These are phyloP conservation scores for Erodium trifolium DNA, from an alignment of 441 rosid species.

Conservation along the genomic window DNA sequence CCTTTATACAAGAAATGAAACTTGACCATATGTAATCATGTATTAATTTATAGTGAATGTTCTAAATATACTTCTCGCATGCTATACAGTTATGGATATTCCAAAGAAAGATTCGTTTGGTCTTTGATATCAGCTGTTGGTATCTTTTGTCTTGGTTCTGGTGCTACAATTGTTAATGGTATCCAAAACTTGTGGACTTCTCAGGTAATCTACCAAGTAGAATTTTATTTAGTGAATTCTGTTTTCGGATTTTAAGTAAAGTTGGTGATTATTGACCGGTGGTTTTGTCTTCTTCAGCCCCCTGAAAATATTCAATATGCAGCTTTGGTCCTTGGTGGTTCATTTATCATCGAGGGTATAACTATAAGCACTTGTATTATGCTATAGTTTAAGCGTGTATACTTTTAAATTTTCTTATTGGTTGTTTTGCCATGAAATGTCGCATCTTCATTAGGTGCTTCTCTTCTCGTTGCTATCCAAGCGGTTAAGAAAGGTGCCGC, in stretches of 20 bases:
- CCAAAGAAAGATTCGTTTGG: constrained; percentile 99
- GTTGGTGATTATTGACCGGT: constrained; percentile 21
- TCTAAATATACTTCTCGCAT: constrained; percentile 20
- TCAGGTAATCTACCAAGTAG: constrained; percentile 35
- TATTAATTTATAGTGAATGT: constrained; percentile 12
- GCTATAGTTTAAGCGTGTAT: not conserved
- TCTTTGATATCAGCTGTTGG: constrained; percentile 99
- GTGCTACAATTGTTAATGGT: constrained; percentile 95
- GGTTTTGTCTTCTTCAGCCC: constrained; percentile 43
- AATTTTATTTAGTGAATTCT: not conserved
- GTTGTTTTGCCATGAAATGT: not conserved
- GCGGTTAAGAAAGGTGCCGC: constrained; percentile 96
- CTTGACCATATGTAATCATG: not conserved
- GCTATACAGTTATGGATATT: constrained; percentile 79
- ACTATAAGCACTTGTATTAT: not conserved
- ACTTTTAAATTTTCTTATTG: not conserved
- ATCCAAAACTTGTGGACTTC: constrained; percentile 83
- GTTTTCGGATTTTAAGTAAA: not conserved
- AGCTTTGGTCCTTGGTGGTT: constrained; percentile 92
- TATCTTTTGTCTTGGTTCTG: constrained; percentile 97
- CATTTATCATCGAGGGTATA: constrained; percentile 89
- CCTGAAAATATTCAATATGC: constrained; percentile 78
- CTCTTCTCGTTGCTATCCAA: constrained; percentile 91
- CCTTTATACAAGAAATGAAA: constrained; percentile 10
- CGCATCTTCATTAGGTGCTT: constrained; percentile 56